Evolutionary conservation across 2,329 filamentous ascomycete species (phyloP).

Genomic region (Metarhizium rileyi): DNA sequence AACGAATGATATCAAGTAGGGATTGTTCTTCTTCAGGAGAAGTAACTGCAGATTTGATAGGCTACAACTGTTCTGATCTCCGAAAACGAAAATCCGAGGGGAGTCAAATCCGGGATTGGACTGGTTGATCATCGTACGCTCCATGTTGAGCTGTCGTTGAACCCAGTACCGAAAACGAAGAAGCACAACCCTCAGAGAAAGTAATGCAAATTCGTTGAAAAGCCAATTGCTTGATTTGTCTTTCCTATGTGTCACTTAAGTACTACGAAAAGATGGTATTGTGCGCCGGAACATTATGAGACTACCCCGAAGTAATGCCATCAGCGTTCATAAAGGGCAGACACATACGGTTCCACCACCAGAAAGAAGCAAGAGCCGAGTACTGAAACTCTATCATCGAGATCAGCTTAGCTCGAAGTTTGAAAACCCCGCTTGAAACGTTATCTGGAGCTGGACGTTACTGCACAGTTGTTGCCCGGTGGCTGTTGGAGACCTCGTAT

Average conservation of each 20-base stretch:
- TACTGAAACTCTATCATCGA: neutral
- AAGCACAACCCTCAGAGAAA: neutral
- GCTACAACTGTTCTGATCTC: neutral
- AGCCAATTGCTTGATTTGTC: neutral
- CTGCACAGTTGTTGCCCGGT: too few species aligned
- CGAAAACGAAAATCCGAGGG: neutral
- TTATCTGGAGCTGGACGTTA: neutral
- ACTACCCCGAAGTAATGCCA: neutral
- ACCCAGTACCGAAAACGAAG: neutral
- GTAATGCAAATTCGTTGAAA: neutral
- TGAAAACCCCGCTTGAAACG: neutral
- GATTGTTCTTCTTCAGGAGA: neutral
- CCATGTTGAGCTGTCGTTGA: neutral
- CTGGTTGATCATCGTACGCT: neutral
- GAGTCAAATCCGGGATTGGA: neutral
- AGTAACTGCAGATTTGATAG: neutral
- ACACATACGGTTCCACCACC: neutral
- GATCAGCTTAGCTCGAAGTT: neutral
- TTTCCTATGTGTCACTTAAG: neutral
- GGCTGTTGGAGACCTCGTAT: too few species aligned
- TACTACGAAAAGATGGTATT: neutral
- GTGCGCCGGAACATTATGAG: too few species aligned
- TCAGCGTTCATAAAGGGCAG: neutral
- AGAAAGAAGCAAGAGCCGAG: neutral
- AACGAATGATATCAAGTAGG: conserved; percentile 4